phyloP scores from a whole-genome alignment of 179 eudicot genomes.

The Vitellaria paradoxa region DNA sequence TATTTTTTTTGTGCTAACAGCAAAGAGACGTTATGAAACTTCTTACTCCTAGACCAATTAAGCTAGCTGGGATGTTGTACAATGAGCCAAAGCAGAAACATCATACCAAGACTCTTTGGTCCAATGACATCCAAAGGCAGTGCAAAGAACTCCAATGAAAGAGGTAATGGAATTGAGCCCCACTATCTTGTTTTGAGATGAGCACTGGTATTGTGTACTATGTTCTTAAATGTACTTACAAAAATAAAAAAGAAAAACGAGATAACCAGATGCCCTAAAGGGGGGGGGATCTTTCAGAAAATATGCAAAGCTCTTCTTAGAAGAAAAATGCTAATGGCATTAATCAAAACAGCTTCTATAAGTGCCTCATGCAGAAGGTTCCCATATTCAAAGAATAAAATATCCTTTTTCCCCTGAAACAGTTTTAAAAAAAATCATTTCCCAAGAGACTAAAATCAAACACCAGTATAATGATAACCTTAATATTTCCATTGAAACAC shows the following conservation, averaged over 20 bases:
- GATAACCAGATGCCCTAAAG: too few species aligned
- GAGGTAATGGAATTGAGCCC: not conserved
- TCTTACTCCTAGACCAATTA: too few species aligned
- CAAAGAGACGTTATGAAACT: too few species aligned
- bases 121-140: not conserved
- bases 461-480: too few species aligned
- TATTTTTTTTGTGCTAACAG: too few species aligned
- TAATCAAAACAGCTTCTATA: not conserved
- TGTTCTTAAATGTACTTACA: not conserved
- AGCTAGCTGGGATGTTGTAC: too few species aligned
- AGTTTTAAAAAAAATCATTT: too few species aligned
- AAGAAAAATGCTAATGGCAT: not conserved
- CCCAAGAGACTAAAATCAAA: too few species aligned
- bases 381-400: too few species aligned
- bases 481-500: too few species aligned
- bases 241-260: not conserved
- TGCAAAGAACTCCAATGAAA: not conserved
- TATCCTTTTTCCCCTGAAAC: too few species aligned
- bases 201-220: not conserved
- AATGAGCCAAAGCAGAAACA: not conserved
- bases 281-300: too few species aligned
- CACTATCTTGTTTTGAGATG: not conserved
- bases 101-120: not conserved
- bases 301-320: not conserved
- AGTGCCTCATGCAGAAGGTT: not conserved